These are phyloP conservation scores for Ceratobasidium sp. DNA, from an alignment of 1,284 basidiomycete species.

Conservation along the genomic window DNA sequence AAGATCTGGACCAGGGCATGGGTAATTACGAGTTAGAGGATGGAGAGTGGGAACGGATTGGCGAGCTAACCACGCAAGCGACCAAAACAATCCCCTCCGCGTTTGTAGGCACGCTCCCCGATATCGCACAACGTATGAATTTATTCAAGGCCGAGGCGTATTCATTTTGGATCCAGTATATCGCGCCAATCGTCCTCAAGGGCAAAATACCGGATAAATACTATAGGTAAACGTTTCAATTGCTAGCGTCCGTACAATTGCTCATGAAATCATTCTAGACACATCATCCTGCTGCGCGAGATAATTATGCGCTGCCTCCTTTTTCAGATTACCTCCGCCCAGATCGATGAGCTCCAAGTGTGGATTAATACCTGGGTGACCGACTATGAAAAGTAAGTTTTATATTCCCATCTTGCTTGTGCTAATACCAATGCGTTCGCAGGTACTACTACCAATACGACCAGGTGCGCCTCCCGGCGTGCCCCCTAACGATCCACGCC, in stretches of 20 bases:
- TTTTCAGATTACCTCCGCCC: slow-evolving; percentile 48
- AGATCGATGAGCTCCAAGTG: slow-evolving; percentile 49
- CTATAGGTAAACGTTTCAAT: slow-evolving; percentile 47
- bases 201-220: neutral
- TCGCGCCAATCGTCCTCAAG: neutral
- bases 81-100: slow-evolving; percentile 42
- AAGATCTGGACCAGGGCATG: slow-evolving; percentile 55
- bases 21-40: slow-evolving; percentile 51
- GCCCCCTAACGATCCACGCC: slow-evolving; percentile 58
- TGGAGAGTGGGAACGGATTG: slow-evolving; percentile 54
- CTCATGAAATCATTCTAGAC: neutral
- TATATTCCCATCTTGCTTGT: neutral
- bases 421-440: neutral
- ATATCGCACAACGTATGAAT: neutral
- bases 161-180: slow-evolving; percentile 1
- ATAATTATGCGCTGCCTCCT: slow-evolving; percentile 50
- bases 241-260: slow-evolving; percentile 36
- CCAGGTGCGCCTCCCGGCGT: slow-evolving; percentile 53
- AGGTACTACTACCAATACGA: slow-evolving; percentile 59
- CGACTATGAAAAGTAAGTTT: slow-evolving; percentile 54
- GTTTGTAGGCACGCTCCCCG: slow-evolving; percentile 51
- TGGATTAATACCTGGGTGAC: slow-evolving; percentile 52
- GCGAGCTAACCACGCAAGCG: slow-evolving; percentile 51
- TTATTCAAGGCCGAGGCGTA: slow-evolving; percentile 25
- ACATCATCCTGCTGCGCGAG: slow-evolving; percentile 7